These are phyloP conservation scores for Pseudopyricularia javanii DNA, from an alignment of 2,329 filamentous ascomycete genomes.

Conservation along the genomic window DNA sequence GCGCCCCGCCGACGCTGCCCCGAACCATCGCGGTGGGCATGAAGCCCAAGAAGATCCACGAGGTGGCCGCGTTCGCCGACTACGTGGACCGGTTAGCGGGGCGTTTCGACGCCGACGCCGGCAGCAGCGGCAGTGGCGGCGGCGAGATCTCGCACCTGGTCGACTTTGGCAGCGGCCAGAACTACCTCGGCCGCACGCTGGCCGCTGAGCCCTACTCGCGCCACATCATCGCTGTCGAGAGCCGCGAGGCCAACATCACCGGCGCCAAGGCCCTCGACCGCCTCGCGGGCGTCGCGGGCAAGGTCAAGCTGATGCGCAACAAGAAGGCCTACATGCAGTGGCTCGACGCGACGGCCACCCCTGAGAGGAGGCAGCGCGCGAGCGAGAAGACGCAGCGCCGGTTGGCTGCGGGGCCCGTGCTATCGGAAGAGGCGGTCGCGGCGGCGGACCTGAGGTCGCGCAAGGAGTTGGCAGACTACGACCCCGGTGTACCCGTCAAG, in stretches of 20 bases:
- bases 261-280: constrained; percentile 78
- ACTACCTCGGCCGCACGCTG: constrained; percentile 82
- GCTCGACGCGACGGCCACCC: constrained; percentile 27
- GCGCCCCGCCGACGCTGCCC: constrained; percentile 40
- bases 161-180: constrained; percentile 93
- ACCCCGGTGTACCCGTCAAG: constrained; percentile 22
- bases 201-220: constrained; percentile 77
- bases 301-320: constrained; percentile 63
- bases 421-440: constrained; percentile 13
- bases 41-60: constrained; percentile 92
- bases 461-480: constrained; percentile 29
- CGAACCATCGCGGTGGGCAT: constrained; percentile 74
- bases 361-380: constrained; percentile 19
- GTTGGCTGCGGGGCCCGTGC: constrained; percentile 16
- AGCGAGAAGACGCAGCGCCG: constrained; percentile 25
- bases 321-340: constrained; percentile 63
- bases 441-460: constrained; percentile 37
- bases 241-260: constrained; percentile 71
- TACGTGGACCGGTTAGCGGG: constrained; percentile 56
- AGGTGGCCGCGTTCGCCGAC: constrained; percentile 80
- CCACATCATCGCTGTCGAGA: constrained; percentile 83
- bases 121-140: constrained; percentile 6
- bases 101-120: constrained; percentile 45
- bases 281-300: constrained; percentile 63
- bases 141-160: constrained; percentile 70